A percentile compares a stretch with the other conserved stretches of the same genome.
phyloP scores from a whole-genome alignment of 2,329 filamentous ascomycete species.

The Penicillium glabrum region DNA sequence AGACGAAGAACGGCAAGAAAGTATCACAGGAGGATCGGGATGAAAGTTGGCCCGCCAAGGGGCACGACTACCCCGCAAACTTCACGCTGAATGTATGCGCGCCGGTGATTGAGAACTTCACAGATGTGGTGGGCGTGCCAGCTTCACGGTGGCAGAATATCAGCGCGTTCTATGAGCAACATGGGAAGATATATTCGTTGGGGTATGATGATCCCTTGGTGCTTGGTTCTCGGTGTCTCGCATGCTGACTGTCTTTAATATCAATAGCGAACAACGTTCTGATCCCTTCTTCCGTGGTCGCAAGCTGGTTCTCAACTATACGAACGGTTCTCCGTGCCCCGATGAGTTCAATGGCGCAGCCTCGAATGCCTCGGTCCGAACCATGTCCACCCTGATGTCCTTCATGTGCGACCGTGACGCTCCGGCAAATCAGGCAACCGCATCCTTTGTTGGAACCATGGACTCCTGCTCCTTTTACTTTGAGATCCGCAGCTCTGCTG shows the following conservation, averaged over 20 bases:
- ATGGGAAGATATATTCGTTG: conserved; percentile 47
- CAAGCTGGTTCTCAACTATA: conserved; percentile 74
- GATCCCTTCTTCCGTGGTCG: conserved; percentile 50
- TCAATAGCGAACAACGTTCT: conserved; percentile 43
- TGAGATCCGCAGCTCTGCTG: conserved; percentile 81
- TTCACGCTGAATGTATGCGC: conserved; percentile 54
- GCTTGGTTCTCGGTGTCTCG: not conserved
- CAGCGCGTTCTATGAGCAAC: conserved; percentile 49
- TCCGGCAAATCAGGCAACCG: conserved; percentile 62
- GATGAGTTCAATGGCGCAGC: conserved; percentile 27
- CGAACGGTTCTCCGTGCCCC: conserved; percentile 70
- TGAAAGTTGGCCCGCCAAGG: conserved; percentile 50
- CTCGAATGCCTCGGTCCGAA: conserved; percentile 24
- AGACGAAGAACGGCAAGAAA: conserved; percentile 41
- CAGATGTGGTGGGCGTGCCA: conserved; percentile 48
- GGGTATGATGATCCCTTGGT: conserved; percentile 35
- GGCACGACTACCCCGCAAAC: conserved; percentile 52
- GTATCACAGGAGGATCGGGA: conserved; percentile 37
- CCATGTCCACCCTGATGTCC: conserved; percentile 82
- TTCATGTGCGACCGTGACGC: conserved; percentile 90
- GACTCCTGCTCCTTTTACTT: conserved; percentile 97
- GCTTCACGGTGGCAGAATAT: conserved; percentile 45
- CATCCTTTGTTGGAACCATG: conserved; percentile 84
- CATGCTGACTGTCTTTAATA: conserved; percentile 3
- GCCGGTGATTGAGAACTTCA: conserved; percentile 48